Percentiles rank a stretch among this genome's conserved stretches.
phyloP scores from a whole-genome alignment of 257 asterid species.

The Solanum chiquidenum region DNA sequence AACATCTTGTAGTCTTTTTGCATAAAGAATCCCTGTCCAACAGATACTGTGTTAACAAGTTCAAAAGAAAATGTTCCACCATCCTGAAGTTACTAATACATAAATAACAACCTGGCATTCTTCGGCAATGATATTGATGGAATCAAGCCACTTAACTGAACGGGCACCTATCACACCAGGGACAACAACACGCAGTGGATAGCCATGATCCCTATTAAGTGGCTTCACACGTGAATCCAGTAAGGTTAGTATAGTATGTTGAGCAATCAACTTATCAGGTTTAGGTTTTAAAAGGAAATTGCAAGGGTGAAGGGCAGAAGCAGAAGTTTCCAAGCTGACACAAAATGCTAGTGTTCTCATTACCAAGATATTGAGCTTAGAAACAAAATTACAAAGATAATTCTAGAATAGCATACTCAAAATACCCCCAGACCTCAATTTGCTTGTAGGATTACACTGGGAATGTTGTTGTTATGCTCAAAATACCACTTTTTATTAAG shows the following conservation, averaged over 20 bases:
- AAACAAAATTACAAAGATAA: neutral
- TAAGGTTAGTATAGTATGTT: neutral
- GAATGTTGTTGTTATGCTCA: neutral
- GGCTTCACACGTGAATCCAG: constrained; percentile 25
- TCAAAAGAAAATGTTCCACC: neutral
- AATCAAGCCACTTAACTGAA: constrained; percentile 95
- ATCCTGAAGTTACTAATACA: neutral
- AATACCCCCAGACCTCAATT: neutral
- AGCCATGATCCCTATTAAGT: constrained; percentile 96
- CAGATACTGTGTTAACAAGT: constrained; percentile 8
- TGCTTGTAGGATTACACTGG: neutral
- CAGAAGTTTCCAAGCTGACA: neutral
- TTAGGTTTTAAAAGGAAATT: neutral
- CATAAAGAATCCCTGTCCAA: constrained; percentile 82
- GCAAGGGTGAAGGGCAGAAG: neutral
- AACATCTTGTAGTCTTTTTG: constrained; percentile 97
- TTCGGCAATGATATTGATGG: constrained; percentile 62
- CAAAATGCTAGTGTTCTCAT: neutral
- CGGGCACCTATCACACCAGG: constrained; percentile 99
- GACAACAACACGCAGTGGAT: constrained; percentile 90
- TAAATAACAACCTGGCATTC: constrained; percentile 69
- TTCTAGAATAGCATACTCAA: neutral
- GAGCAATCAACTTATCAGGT: neutral
- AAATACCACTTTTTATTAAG: neutral
- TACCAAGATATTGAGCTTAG: neutral